Percentiles rank a stretch among this genome's conserved stretches.
Conservation (phyloP, 2,329 filamentous ascomycete species). For the Aureobasidium lini region DNA sequence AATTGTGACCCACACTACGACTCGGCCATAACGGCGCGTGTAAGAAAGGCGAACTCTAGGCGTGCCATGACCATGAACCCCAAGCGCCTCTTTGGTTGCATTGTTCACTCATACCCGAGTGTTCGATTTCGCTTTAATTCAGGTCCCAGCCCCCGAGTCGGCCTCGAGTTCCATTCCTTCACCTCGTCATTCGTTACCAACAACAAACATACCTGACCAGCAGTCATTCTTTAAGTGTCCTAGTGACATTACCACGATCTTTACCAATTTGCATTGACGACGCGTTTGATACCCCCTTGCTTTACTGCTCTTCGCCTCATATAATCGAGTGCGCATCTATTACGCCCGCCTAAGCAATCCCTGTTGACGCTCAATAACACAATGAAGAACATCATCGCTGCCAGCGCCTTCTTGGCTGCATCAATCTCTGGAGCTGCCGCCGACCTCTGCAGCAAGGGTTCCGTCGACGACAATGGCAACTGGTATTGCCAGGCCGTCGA, state of each 20-base stretch:
- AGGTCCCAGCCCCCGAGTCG: constrained; percentile 3
- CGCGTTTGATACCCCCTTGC: constrained; percentile 15
- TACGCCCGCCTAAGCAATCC: not conserved
- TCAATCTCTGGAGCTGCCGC: constrained; percentile 16
- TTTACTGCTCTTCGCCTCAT: constrained; percentile 7
- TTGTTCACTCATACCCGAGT: constrained; percentile 1
- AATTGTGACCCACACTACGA: constrained; percentile 12
- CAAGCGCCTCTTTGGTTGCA: constrained; percentile 2
- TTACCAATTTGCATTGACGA: constrained; percentile 11
- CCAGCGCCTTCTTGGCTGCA: constrained; percentile 15
- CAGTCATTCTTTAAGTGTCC: constrained; percentile 16
- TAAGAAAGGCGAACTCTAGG: constrained; percentile 8
- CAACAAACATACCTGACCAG: constrained; percentile 11
- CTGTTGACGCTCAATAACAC: not conserved
- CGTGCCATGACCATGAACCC: constrained; percentile 4
- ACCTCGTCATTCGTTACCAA: constrained; percentile 15
- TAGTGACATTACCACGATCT: constrained; percentile 6
- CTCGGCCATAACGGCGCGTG: constrained; percentile 10
- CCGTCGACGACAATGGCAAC: constrained; percentile 43
- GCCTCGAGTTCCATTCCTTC: constrained; percentile 10
- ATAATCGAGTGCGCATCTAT: constrained; percentile 7
- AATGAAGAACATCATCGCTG: constrained; percentile 15
- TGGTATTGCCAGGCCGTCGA: constrained; percentile 59
- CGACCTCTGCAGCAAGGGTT: constrained; percentile 23
- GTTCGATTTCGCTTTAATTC: constrained; percentile 3